Base-by-base conservation (phyloP, 75 land plant species). In the Chamaecyparis obtusa region DNA sequence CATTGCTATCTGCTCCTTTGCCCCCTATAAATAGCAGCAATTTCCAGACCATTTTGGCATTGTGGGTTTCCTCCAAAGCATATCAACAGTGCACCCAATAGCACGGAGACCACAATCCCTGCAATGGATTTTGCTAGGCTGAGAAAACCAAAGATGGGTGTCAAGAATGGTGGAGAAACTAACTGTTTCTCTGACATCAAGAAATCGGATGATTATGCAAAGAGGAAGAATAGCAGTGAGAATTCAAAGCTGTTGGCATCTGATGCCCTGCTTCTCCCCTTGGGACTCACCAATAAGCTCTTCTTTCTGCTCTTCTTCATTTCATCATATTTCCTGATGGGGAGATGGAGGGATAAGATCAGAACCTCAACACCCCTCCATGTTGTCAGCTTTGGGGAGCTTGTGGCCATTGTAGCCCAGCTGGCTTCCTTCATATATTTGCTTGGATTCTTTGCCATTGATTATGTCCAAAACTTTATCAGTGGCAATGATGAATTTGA, bases 271-370 rank as follows among this genome's bases (percentile, higher is more conserved):
- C 15, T 51, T 14, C 55, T 51, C 2, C 55, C 55, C 3, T 14
- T 51, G 55, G 55, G 55, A 14, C 55, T 51, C 9, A 93, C 97
- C 13, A 96, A 95, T 89, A 88, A 87, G 84, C 43, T 95, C 79
- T 95, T 96, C 91, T 85, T 94, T 57, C 83, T 91, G 10, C 87
- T 95, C 36, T 94, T 96, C 87, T 90, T 94, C 86, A 81, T 86
- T 60, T 88, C 92, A 1, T 89, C 91, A n/a, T 92, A 93, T 88
- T 94, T 83, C 87, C 87, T 96, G 33, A 90, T 96, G 92, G 85
- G 89, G 24, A 89, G 94, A n/a, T 96, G 99, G 99, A 82, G 98
- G 79, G 98, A 96, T 64, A 97, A 97, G 94, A 92, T 93, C 90
- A 88, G 95, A 43, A 89, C 86, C 56, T 90, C 55, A 13, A 51